These are phyloP conservation scores for Penicillium sp. DNA, from an alignment of 2,329 filamentous ascomycete species.

Conservation along the genomic window DNA sequence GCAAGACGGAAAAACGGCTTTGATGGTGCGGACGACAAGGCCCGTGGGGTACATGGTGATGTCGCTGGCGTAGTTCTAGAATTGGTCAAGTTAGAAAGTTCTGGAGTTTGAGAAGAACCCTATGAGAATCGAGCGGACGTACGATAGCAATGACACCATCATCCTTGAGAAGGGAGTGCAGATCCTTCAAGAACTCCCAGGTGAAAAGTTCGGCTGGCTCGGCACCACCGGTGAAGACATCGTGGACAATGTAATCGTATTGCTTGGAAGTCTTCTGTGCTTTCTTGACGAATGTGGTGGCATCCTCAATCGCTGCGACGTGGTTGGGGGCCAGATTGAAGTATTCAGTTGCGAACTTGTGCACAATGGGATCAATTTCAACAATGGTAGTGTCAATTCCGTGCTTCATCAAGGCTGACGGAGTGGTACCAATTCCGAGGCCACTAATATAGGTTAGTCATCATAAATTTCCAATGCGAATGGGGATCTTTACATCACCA, in stretches of 20 bases:
- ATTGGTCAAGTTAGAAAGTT: conserved; percentile 14
- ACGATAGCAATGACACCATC: conserved; percentile 87
- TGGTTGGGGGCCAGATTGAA: conserved; percentile 79
- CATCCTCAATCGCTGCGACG: conserved; percentile 78
- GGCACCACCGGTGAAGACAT: conserved; percentile 95
- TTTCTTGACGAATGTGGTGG: conserved; percentile 64
- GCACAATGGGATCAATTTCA: conserved; percentile 88
- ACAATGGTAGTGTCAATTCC: conserved; percentile 92
- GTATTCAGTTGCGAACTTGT: conserved; percentile 78
- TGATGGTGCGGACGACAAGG: conserved; percentile 80
- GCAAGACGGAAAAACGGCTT: conserved; percentile 80
- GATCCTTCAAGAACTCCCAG: conserved; percentile 72
- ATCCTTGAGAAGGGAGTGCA: conserved; percentile 70
- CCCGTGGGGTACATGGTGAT: conserved; percentile 73
- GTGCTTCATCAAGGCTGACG: conserved; percentile 80
- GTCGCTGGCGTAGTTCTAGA: conserved; percentile 91
- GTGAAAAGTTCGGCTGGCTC: conserved; percentile 91
- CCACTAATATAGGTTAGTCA: conserved; percentile 56
- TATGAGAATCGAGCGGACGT: conserved; percentile 37
- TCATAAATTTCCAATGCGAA: neutral
- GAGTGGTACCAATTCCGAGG: conserved; percentile 88
- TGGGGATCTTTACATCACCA: conserved; percentile 72
- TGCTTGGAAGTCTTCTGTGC: conserved; percentile 50
- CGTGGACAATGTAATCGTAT: conserved; percentile 94
- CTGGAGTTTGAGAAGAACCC: neutral